Conservation (phyloP, 2,329 filamentous ascomycete species). For the Colletotrichum karsti region DNA sequence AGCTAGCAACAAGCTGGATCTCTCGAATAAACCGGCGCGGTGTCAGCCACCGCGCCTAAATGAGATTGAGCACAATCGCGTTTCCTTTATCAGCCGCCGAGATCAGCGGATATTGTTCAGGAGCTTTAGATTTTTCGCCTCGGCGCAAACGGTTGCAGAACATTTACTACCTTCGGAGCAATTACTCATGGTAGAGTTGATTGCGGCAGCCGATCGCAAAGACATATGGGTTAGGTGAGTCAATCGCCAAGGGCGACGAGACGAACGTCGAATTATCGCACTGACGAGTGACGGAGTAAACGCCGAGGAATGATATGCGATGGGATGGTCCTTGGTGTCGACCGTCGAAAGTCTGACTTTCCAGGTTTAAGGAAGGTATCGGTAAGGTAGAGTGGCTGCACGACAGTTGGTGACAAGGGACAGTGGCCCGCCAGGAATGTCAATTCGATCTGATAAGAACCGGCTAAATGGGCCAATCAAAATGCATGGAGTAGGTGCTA, state of each 20-base stretch:
- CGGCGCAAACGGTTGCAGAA: not conserved
- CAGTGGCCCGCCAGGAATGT: slow-evolving; percentile 12
- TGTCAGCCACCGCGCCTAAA: no score
- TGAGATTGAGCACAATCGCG: no score
- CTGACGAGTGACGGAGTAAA: not conserved
- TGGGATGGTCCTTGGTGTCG: slow-evolving; percentile 3
- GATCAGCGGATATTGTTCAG: no score
- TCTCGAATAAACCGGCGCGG: not conserved
- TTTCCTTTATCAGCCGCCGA: no score
- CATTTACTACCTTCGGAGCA: not conserved
- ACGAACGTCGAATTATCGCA: not conserved
- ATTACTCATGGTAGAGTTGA: not conserved
- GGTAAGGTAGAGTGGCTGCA: slow-evolving; percentile 2
- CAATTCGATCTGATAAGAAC: slow-evolving; percentile 22
- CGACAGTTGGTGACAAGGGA: not conserved
- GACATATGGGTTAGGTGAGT: not conserved
- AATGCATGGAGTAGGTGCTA: not conserved
- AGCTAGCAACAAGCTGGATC: not conserved
- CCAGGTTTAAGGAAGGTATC: not conserved
- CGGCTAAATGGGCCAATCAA: slow-evolving; percentile 8
- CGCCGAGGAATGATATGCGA: not conserved
- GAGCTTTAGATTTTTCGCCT: no score
- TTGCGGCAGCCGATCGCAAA: not conserved
- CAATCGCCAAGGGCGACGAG: not conserved
- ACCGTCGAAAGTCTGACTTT: not conserved